Evolutionary conservation across 495 filamentous ascomycete genomes (phyloP).

Genomic region (Penicillium canescens): DNA sequence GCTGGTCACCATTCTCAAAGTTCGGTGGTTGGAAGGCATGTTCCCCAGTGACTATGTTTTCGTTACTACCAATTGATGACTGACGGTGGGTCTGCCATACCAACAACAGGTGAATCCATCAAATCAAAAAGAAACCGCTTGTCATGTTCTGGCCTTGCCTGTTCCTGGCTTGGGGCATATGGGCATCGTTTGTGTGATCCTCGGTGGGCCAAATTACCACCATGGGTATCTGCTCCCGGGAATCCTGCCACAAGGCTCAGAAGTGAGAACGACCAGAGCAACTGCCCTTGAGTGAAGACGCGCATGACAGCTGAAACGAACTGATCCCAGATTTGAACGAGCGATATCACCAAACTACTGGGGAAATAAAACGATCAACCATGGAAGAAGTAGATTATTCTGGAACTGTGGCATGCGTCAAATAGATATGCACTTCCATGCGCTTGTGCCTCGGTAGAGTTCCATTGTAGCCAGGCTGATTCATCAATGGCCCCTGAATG

Average conservation of each 20-base stretch:
- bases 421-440: not conserved
- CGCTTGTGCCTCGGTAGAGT: not conserved
- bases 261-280: conserved; percentile 13
- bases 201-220: not conserved
- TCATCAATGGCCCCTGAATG: conserved; percentile 16
- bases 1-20: conserved; percentile 37
- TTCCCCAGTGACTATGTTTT: conserved; percentile 31
- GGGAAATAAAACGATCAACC: no score
- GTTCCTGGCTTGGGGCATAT: conserved; percentile 14
- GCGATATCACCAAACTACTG: no score
- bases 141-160: conserved; percentile 6
- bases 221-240: conserved; percentile 8
- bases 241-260: conserved; percentile 10
- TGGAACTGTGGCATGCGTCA: not conserved
- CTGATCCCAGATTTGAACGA: not conserved
- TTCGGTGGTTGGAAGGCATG: conserved; percentile 42
- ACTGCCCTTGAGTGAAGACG: not conserved
- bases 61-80: not conserved
- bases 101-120: conserved; percentile 27
- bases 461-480: not conserved
- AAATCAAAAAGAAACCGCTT: conserved; percentile 29
- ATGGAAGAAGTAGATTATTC: not conserved
- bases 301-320: conserved; percentile 12
- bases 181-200: conserved; percentile 27
- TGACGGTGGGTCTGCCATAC: conserved; percentile 12